Evolutionary conservation across 2,329 filamentous ascomycete genomes (phyloP).

Genomic region (Microdochium trichocladiopsis): DNA sequence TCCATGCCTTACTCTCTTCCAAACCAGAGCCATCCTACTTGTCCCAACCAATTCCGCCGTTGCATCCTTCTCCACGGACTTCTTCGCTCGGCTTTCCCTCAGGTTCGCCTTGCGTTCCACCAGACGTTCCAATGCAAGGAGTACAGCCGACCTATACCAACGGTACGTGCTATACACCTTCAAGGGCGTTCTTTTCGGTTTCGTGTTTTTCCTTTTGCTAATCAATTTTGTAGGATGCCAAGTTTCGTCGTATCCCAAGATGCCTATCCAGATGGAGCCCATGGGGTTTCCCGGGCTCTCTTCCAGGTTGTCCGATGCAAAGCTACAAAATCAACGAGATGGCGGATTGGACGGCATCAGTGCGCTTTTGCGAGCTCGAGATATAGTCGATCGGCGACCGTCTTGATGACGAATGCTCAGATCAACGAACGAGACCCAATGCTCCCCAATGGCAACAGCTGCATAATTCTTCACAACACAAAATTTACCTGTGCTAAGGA

Average conservation of each 20-base stretch:
- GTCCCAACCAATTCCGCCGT: constrained; percentile 3
- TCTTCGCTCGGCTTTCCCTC: constrained; percentile 1
- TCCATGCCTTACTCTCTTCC: constrained; percentile 43
- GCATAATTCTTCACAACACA: too few species aligned
- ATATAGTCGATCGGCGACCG: constrained; percentile 44
- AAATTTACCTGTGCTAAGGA: too few species aligned
- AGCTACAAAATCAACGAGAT: constrained; percentile 9
- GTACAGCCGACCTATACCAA: constrained; percentile 7
- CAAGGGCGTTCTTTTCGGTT: constrained; percentile 6
- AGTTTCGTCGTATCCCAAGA: not conserved
- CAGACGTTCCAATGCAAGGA: constrained; percentile 6
- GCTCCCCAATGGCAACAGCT: too few species aligned
- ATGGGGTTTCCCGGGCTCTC: constrained; percentile 3
- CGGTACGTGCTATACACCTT: constrained; percentile 6
- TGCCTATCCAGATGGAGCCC: constrained; percentile 1
- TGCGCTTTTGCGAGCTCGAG: constrained; percentile 49
- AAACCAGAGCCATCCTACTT: constrained; percentile 20
- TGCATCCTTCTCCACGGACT: constrained; percentile 9
- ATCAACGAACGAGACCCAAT: too few species aligned
- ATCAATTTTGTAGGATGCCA: constrained; percentile 1
- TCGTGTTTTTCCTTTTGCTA: too few species aligned
- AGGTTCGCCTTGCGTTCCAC: not conserved
- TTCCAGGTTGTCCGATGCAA: constrained; percentile 3
- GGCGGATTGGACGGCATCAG: constrained; percentile 48
- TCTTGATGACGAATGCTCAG: not conserved